Percentiles rank a stretch among this genome's conserved stretches.
These are phyloP conservation scores for Nakazawaea laoshanensis DNA, from an alignment of 805 yeast species.

Conservation along the genomic window DNA sequence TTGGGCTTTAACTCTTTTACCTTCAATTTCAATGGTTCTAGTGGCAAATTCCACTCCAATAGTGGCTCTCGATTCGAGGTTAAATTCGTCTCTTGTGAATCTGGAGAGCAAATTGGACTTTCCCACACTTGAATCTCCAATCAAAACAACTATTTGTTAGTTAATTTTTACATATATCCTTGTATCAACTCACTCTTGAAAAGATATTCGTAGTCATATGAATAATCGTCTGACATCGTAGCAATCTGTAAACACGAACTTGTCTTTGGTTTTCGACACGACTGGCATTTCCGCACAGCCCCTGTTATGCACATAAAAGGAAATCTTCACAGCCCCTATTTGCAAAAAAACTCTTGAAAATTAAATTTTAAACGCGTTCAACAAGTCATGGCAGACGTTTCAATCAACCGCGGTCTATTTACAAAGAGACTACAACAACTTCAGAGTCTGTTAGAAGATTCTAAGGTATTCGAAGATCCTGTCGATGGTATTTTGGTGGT, in stretches of 20 bases:
- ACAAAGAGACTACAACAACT: conserved; percentile 40
- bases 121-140: conserved; percentile 97
- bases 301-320: neutral
- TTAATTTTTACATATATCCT: neutral
- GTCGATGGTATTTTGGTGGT: conserved; percentile 52
- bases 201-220: conserved; percentile 81
- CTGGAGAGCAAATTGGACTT: conserved; percentile 89
- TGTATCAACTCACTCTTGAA: conserved; percentile 52
- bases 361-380: neutral
- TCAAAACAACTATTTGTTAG: conserved; percentile 57
- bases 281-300: neutral
- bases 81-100: conserved; percentile 93
- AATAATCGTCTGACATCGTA: conserved; percentile 54
- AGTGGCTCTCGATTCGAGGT: conserved; percentile 87
- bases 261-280: neutral
- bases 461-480: conserved; percentile 26
- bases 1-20: conserved; percentile 79
- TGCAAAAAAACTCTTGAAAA: neutral
- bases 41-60: conserved; percentile 99
- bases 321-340: neutral
- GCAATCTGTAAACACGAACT: conserved; percentile 11
- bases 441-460: conserved; percentile 24
- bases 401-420: conserved; percentile 43
- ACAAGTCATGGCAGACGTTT: conserved; percentile 45
- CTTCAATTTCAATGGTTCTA: conserved; percentile 82